phyloP scores from a whole-genome alignment of 2,329 filamentous ascomycete species.

The Exserohilum turcica region DNA sequence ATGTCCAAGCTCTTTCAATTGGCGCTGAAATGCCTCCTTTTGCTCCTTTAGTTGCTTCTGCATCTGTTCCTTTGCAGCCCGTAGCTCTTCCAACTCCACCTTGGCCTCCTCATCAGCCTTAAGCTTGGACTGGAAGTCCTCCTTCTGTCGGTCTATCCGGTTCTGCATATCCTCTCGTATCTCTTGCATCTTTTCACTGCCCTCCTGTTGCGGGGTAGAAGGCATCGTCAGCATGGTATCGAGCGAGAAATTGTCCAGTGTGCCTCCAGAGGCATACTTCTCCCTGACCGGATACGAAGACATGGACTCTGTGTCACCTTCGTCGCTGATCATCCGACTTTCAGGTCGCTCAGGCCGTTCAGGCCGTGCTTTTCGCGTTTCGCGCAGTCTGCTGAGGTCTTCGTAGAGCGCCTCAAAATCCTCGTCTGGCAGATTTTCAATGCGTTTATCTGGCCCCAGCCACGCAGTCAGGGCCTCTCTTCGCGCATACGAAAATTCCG shows the following conservation, averaged over 20 bases:
- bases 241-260: conserved; percentile 92
- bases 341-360: conserved; percentile 50
- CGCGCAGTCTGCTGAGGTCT: conserved; percentile 86
- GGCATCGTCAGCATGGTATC: conserved; percentile 95
- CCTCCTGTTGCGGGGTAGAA: conserved; percentile 81
- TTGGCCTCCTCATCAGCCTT: conserved; percentile 75
- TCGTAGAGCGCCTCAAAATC: conserved; percentile 93
- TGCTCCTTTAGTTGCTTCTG: conserved; percentile 83
- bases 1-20: conserved; percentile 69
- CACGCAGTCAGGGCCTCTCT: conserved; percentile 92
- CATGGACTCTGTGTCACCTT: conserved; percentile 81
- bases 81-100: conserved; percentile 79
- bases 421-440: conserved; percentile 87
- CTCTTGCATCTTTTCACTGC: conserved; percentile 76
- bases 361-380: conserved; percentile 73
- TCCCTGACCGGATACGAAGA: conserved; percentile 87
- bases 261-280: conserved; percentile 94
- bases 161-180: conserved; percentile 82
- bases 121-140: conserved; percentile 78
- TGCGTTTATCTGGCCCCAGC: conserved; percentile 87
- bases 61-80: conserved; percentile 83
- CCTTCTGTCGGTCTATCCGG: conserved; percentile 82
- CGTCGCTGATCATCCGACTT: conserved; percentile 65
- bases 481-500: conserved; percentile 92
- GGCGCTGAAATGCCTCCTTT: conserved; percentile 81